phyloP scores from a whole-genome alignment of 495 filamentous ascomycete genomes.

The Glarea lozoyensis region DNA sequence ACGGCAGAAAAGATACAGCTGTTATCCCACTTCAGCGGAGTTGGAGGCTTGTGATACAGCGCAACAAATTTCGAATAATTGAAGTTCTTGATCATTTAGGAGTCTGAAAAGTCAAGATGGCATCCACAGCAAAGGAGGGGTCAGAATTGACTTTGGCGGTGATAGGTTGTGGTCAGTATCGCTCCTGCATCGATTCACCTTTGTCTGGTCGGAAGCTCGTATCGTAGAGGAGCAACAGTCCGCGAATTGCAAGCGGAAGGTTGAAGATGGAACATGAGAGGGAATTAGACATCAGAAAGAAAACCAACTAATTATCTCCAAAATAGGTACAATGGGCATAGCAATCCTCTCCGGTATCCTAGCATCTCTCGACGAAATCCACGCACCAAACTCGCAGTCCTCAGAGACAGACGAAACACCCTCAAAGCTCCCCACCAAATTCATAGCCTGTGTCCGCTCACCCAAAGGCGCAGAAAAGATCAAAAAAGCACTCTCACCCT shows the following conservation, averaged over 20 bases:
- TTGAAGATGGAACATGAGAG: neutral
- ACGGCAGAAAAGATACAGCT: conserved; percentile 4
- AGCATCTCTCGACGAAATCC: conserved; percentile 44
- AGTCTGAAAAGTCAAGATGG: conserved; percentile 12
- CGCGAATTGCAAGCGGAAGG: neutral
- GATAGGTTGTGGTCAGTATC: conserved; percentile 57
- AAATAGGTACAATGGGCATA: conserved; percentile 69
- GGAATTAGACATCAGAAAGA: neutral
- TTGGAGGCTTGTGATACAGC: no score
- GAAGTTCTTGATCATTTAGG: neutral
- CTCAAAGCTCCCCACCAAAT: conserved; percentile 52
- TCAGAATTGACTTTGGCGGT: conserved; percentile 57
- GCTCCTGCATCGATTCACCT: neutral
- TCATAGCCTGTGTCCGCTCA: conserved; percentile 68
- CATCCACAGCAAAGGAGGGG: conserved; percentile 11
- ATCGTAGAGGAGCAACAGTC: neutral
- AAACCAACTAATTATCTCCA: conserved; percentile 2
- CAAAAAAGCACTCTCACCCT: conserved; percentile 43
- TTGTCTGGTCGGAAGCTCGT: neutral
- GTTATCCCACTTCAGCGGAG: conserved; percentile 4
- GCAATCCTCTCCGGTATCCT: conserved; percentile 79
- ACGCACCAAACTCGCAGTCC: conserved; percentile 27
- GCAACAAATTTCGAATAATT: no score
- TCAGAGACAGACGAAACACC: conserved; percentile 43
- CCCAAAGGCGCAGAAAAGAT: conserved; percentile 54